Evolutionary conservation across 2,329 filamentous ascomycete species (phyloP).

Genomic region (Bipolaris zeicola): DNA sequence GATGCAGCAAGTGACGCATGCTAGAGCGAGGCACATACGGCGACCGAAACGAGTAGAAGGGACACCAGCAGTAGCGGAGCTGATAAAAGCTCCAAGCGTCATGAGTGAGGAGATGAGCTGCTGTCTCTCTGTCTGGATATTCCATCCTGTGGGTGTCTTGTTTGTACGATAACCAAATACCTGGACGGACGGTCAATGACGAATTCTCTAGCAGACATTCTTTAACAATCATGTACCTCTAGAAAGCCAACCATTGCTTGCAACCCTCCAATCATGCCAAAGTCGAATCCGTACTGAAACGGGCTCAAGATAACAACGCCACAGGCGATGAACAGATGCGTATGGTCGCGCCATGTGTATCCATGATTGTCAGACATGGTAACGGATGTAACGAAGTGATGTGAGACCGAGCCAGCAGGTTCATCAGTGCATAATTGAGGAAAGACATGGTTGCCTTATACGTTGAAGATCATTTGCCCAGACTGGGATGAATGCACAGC

Average conservation of each 20-base stretch:
- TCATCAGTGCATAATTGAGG: background rate
- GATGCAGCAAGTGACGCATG: constrained; percentile 57
- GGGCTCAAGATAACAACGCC: constrained; percentile 56
- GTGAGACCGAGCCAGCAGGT: background rate
- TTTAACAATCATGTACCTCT: constrained; percentile 38
- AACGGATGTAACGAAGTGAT: background rate
- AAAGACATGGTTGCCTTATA: constrained; percentile 27
- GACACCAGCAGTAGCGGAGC: constrained; percentile 48
- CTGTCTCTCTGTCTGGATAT: constrained; percentile 49
- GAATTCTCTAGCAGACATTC: too few relatives aligned
- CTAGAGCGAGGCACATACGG: constrained; percentile 53
- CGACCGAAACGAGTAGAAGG: constrained; percentile 53
- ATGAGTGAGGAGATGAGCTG: constrained; percentile 55
- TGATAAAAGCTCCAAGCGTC: constrained; percentile 54
- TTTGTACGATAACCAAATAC: constrained; percentile 40
- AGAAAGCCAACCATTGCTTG: constrained; percentile 60
- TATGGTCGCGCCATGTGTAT: constrained; percentile 47
- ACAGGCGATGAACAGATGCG: constrained; percentile 56
- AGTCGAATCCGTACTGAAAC: constrained; percentile 61
- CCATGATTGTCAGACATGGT: constrained; percentile 29
- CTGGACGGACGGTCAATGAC: constrained; percentile 14
- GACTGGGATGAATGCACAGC: constrained; percentile 19
- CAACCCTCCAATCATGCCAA: constrained; percentile 58
- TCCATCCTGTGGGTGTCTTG: constrained; percentile 50
- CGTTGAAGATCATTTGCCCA: constrained; percentile 23